Base-by-base conservation (phyloP, 495 filamentous ascomycete genomes). In the Talaromyces borbonicus region DNA sequence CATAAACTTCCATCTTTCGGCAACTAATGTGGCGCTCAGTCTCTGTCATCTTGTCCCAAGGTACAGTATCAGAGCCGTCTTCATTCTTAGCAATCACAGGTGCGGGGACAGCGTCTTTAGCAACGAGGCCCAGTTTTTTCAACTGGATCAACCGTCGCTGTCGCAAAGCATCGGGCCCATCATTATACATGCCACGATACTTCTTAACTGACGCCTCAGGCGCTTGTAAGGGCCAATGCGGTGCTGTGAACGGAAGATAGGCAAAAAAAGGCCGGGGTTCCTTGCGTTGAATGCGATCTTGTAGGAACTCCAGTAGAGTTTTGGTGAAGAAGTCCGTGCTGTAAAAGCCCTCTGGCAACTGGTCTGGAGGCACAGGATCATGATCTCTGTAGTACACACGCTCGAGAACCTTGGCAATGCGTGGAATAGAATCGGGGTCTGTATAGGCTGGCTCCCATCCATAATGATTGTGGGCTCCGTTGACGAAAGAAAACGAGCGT, bases 51-150 rank as follows among this genome's bases (percentile, higher is more conserved):
- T 38, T 20, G 35, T 19, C 15, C 26, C 11, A 11, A 38, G 19
- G 16, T 22, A 11, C 7, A 38, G 35, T 20, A 22, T n/a, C n/a
- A n/a, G n/a, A n/a, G n/a, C n/a, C n/a, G n/a, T n/a, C n/a, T n/a
- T n/a, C n/a, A n/a, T 30, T 30, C 27, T 12, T 30, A 30, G 27
- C 27, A 7, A 98, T 92, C 71, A 55, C 38, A 19, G 55, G 52
- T 33, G 65, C 61, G 0, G 65, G 60, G 39, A 57, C 51, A 15
- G 61, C 59, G 48, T 65, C 61, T 31, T 56, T 32, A 56, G 40
- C 18, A 66, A n/a, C 56, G 19, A 68, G 46, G 8, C 63, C 63
- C 22, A 67, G 53, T 37, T 68, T 52, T 25, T 56, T 60, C 39
- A 68, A 54, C 5, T 52, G 49, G 29, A 52, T 40, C 18, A 68